Percentiles rank a stretch among this genome's conserved stretches.
Evolutionary conservation across 2,329 filamentous ascomycete species (phyloP).

Genomic region (Calonectria ilicicola): DNA sequence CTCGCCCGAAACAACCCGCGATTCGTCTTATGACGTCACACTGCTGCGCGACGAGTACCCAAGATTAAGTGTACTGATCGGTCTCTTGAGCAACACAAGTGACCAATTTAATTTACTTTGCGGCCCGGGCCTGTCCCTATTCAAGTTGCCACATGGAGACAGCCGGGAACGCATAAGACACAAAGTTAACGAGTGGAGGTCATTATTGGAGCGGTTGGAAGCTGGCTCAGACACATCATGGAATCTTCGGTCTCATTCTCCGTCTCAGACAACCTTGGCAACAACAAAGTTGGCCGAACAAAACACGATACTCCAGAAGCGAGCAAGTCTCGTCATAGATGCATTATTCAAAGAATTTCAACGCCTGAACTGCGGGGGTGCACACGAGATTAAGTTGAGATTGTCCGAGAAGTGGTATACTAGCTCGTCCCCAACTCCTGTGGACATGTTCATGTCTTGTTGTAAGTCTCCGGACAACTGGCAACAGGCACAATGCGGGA

Average conservation of each 20-base stretch:
- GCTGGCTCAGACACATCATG: not conserved
- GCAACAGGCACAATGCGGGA: conserved; percentile 5
- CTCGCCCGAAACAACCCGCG: not conserved
- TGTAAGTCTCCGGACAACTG: not conserved
- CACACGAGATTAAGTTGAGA: not conserved
- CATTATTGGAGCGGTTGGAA: not conserved
- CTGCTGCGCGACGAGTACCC: not conserved
- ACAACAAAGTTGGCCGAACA: not conserved
- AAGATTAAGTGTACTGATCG: not conserved
- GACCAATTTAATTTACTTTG: not conserved
- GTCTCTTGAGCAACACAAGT: not conserved
- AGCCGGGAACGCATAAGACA: not conserved
- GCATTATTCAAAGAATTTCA: conserved; percentile 4
- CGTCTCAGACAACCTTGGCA: not conserved
- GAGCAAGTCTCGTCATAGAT: not conserved
- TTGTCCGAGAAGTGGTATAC: not conserved
- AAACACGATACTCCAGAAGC: not conserved
- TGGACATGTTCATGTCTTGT: conserved; percentile 10
- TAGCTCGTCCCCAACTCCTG: not conserved
- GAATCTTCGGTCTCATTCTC: not conserved
- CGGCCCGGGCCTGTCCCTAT: not conserved
- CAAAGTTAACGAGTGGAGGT: not conserved
- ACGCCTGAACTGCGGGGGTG: not conserved
- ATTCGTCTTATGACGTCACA: not conserved
- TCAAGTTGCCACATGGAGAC: not conserved